These are phyloP conservation scores for Didymellaceae sp. DNA, from an alignment of 2,329 filamentous ascomycete species.

Conservation along the genomic window DNA sequence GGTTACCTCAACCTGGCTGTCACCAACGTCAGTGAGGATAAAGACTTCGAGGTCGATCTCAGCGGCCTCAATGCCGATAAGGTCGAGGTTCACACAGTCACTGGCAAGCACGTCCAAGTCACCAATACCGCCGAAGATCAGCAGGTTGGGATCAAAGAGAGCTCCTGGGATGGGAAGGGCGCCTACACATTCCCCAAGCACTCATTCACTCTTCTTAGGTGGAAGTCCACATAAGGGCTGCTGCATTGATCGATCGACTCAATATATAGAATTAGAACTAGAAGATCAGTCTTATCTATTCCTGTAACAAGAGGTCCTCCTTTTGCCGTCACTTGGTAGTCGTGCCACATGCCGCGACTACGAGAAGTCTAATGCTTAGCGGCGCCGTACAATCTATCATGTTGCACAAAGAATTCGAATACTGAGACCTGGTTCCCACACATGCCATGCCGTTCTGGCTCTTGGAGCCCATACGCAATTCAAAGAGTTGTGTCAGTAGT, in stretches of 20 bases:
- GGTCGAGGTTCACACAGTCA: slow-evolving; percentile 69
- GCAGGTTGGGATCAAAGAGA: slow-evolving; percentile 66
- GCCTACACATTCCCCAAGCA: slow-evolving; percentile 71
- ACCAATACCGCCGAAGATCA: slow-evolving; percentile 69
- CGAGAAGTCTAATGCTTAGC: too few species aligned
- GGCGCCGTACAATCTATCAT: not conserved
- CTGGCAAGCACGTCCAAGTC: slow-evolving; percentile 62
- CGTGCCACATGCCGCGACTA: too few species aligned
- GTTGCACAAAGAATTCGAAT: too few species aligned
- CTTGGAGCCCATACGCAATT: too few species aligned
- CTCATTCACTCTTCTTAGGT: slow-evolving; percentile 71
- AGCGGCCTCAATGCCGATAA: slow-evolving; percentile 57
- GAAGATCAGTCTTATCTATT: too few species aligned
- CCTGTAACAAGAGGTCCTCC: too few species aligned
- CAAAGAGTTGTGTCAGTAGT: too few species aligned
- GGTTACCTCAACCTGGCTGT: slow-evolving; percentile 72
- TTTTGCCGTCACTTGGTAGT: too few species aligned
- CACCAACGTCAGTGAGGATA: slow-evolving; percentile 71
- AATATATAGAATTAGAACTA: not conserved
- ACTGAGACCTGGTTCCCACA: too few species aligned
- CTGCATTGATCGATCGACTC: not conserved
- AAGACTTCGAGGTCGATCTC: slow-evolving; percentile 66
- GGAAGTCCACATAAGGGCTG: slow-evolving; percentile 46
- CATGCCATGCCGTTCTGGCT: too few species aligned
- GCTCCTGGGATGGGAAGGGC: slow-evolving; percentile 68